Percentiles rank a stretch among this genome's conserved stretches.
Evolutionary conservation across 192 early-diverging fungal genomes (phyloP).

Genomic region (Backusella morwellensis): DNA sequence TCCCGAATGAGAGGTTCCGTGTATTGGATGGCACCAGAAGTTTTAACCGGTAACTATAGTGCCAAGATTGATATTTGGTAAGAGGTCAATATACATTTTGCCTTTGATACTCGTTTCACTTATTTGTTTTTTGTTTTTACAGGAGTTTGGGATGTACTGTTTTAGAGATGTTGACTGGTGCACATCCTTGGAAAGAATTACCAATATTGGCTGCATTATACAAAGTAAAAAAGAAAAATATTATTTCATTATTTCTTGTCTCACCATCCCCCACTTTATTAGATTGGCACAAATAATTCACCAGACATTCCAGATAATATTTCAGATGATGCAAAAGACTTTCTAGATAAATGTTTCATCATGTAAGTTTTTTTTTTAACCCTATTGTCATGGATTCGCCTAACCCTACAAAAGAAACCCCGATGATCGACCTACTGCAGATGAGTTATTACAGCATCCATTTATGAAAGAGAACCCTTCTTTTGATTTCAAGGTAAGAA

Average conservation of each 20-base stretch:
- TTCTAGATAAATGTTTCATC: constrained; percentile 72
- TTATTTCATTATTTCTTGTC: not conserved
- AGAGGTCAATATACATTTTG: not conserved
- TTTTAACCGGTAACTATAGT: constrained; percentile 77
- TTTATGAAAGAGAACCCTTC: constrained; percentile 58
- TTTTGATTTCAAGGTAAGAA: constrained; percentile 44
- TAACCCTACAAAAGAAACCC: constrained; percentile 57
- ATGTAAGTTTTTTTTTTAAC: constrained; percentile 51
- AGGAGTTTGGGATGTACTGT: constrained; percentile 79
- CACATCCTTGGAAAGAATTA: constrained; percentile 62
- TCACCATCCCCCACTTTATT: constrained; percentile 23
- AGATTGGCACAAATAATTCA: constrained; percentile 63
- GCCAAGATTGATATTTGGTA: constrained; percentile 94
- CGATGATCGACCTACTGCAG: constrained; percentile 69
- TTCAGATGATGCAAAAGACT: constrained; percentile 62
- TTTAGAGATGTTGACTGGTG: constrained; percentile 93
- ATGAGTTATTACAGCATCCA: constrained; percentile 59
- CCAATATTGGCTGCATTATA: constrained; percentile 43
- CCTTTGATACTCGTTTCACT: not conserved
- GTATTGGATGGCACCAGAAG: constrained; percentile 93
- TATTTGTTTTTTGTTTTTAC: constrained; percentile 4
- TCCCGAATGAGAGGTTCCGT: constrained; percentile 63
- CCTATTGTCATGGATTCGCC: constrained; percentile 47
- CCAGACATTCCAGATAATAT: constrained; percentile 78
- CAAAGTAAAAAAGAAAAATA: constrained; percentile 35